Conservation (phyloP, 1,284 basidiomycete species). For the Boletus semigastroideus region DNA sequence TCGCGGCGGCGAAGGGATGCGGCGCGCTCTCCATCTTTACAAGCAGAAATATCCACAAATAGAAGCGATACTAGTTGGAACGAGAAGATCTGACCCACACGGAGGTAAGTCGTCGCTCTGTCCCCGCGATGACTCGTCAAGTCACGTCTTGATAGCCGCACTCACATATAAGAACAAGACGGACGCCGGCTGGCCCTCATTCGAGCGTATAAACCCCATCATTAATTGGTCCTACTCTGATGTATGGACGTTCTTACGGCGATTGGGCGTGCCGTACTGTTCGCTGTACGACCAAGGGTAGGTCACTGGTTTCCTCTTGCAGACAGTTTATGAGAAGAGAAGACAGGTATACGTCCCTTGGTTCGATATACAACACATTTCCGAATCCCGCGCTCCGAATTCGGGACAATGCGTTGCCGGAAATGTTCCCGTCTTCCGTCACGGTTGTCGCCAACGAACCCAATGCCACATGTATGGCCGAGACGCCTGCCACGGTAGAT, state of each 20-base stretch:
- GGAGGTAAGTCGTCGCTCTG: constrained; percentile 65
- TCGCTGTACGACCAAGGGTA: constrained; percentile 89
- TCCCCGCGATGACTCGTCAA: background rate
- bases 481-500: constrained; percentile 10
- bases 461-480: constrained; percentile 13
- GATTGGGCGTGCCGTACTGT: constrained; percentile 83
- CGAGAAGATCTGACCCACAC: constrained; percentile 86
- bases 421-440: constrained; percentile 17
- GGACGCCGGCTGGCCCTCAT: constrained; percentile 85
- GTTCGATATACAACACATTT: constrained; percentile 92
- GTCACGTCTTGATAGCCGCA: constrained; percentile 44
- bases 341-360: constrained; percentile 91
- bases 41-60: constrained; percentile 64
- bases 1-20: constrained; percentile 80
- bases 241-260: constrained; percentile 86
- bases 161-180: constrained; percentile 76
- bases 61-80: constrained; percentile 87
- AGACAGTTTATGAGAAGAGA: background rate
- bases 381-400: constrained; percentile 83
- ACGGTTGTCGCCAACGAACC: constrained; percentile 24
- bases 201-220: constrained; percentile 93
- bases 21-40: constrained; percentile 76
- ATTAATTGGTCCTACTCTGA: constrained; percentile 92
- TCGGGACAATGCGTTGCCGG: constrained; percentile 15
- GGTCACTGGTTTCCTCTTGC: constrained; percentile 20